Base-by-base conservation (phyloP, 306 rosid species). In the Hippophae tibetana region DNA sequence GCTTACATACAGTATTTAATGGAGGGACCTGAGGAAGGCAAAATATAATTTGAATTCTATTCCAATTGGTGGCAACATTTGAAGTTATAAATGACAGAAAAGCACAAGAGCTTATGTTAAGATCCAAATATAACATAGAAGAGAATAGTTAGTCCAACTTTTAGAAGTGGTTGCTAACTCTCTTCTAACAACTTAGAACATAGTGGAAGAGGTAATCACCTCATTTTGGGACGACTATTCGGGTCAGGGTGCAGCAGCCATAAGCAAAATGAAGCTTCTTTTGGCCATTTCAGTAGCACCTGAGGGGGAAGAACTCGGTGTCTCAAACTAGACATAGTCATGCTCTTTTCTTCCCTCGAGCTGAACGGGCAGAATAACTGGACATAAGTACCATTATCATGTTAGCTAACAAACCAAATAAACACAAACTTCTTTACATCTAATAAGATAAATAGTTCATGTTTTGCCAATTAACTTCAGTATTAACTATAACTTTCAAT, bases 161-260 rank as follows among this genome's bases (percentile, higher is more conserved):
- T 1, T 18, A 18, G 23, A 18, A 18, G 23, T 18, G 23, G 23
- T 18, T 18, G 23, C 23, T 18, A 18, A 18, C 23, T 18, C 23
- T 18, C 23, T 18, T 18, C 23, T 18, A 18, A 18, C 23, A 18
- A 18, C 23, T 18, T 18, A 18, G 38, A 31, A 31, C 3, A 47
- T 46, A 44, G 48, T 14, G 43, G 31, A 60, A 52, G 13, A n/a
- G 41, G 42, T 40, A 27, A 25, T 50, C 66, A 83, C 95, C 90
- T 77, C 38, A 82, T 75, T 45, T 87, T 72, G 68, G 95, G 95
- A 53, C 95, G 95, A 27, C 75, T 73, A 42, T 75, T 70, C 63
- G 84, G 84, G 47, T 86, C 79, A 31, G 95, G 95, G 79, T 86
- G 90, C 57, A 86, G 69, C 61, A 86, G 77, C 88, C 84, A 79